These are phyloP conservation scores for Pichia rugopelliculosa DNA, from an alignment of 805 yeast species.

Conservation along the genomic window DNA sequence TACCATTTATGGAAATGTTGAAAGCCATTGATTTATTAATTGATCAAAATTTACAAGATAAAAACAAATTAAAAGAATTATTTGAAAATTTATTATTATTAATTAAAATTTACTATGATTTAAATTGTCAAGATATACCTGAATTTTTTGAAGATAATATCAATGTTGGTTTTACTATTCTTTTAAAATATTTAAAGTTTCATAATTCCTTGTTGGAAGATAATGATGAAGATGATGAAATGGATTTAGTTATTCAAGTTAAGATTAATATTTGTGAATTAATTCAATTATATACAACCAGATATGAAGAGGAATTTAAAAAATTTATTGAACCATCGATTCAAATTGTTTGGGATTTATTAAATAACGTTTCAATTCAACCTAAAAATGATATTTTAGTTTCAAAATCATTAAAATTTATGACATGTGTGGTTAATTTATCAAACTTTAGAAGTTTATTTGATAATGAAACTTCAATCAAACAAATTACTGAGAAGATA, in stretches of 20 bases:
- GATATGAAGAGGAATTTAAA: slow-evolving; percentile 91
- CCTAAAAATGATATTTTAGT: slow-evolving; percentile 80
- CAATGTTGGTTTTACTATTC: slow-evolving; percentile 63
- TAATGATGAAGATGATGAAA: slow-evolving; percentile 57
- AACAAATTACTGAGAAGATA: slow-evolving; percentile 73
- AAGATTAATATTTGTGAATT: slow-evolving; percentile 82
- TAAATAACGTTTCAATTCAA: slow-evolving; percentile 58
- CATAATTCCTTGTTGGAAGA: slow-evolving; percentile 47
- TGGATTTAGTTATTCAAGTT: slow-evolving; percentile 61
- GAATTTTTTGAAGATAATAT: slow-evolving; percentile 95
- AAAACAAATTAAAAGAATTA: slow-evolving; percentile 44
- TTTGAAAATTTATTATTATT: slow-evolving; percentile 67
- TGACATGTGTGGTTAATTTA: slow-evolving; percentile 72
- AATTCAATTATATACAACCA: slow-evolving; percentile 74
- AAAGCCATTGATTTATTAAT: slow-evolving; percentile 61
- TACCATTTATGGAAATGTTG: slow-evolving; percentile 69
- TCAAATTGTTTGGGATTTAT: slow-evolving; percentile 71
- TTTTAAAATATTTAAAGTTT: slow-evolving; percentile 74
- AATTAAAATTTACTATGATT: slow-evolving; percentile 79
- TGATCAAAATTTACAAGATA: slow-evolving; percentile 36
- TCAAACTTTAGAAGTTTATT: slow-evolving; percentile 63
- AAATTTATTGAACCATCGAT: slow-evolving; percentile 70
- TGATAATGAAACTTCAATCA: slow-evolving; percentile 51
- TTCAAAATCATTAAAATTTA: slow-evolving; percentile 69
- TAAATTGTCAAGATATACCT: slow-evolving; percentile 96